phyloP scores from a whole-genome alignment of 192 early-diverging fungal genomes.

The Linnemannia zychae region DNA sequence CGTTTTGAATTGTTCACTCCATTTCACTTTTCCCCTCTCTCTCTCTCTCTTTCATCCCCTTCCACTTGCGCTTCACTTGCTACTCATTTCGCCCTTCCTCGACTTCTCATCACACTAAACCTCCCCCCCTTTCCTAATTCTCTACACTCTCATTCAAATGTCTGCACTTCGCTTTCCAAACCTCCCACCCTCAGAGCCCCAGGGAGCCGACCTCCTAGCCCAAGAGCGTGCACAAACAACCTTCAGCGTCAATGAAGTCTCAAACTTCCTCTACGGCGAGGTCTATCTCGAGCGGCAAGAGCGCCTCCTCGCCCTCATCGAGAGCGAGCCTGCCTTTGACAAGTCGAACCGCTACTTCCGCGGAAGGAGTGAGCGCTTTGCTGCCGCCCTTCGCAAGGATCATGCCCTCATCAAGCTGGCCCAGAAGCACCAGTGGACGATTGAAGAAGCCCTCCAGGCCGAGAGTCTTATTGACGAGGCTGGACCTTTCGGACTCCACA shows the following conservation, averaged over 20 bases:
- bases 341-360: constrained; percentile 78
- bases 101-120: neutral
- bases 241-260: constrained; percentile 75
- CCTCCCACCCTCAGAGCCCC: constrained; percentile 58
- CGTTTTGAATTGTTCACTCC: too few species aligned
- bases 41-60: neutral
- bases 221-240: constrained; percentile 74
- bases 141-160: constrained; percentile 10
- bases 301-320: constrained; percentile 70
- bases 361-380: constrained; percentile 76
- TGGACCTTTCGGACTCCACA: constrained; percentile 74
- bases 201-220: constrained; percentile 64
- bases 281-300: constrained; percentile 65
- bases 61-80: neutral
- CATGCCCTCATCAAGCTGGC: constrained; percentile 71
- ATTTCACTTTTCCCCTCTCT: neutral
- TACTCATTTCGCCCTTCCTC: neutral
- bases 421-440: constrained; percentile 62
- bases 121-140: neutral
- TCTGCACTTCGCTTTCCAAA: constrained; percentile 54
- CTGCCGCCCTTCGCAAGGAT: constrained; percentile 73
- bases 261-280: constrained; percentile 75
- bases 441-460: constrained; percentile 62
- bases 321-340: constrained; percentile 80
- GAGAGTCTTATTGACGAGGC: constrained; percentile 68